Base-by-base conservation (phyloP, 2,329 filamentous ascomycete species). In the Bipolaris zeicola region DNA sequence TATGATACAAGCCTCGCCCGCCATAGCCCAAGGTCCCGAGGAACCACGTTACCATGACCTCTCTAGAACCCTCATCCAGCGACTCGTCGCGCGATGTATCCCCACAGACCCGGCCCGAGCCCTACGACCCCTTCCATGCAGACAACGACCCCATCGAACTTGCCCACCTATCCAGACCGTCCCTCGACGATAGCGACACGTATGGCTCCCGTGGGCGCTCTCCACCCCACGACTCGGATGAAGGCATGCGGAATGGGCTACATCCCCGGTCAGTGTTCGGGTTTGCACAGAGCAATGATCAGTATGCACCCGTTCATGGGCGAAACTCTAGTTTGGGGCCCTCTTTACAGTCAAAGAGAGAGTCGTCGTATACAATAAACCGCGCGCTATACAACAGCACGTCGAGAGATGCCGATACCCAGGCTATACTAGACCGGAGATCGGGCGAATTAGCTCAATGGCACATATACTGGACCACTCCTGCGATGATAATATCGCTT, bases 401-500 rank as follows among this genome's bases (percentile, higher is more conserved):
- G 55, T 65, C 64, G 2, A 50, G 58, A 38, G 73, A 76, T 53
- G 65, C 67, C 5, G 68, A 69, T 26, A 68, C 71, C 6, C 72
- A 76, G 54, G 69, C 65, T 36, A 51, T 76, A 26, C 66, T 73
- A 7, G 69, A 75, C 22, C 56, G 66, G 44, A 66, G 73, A 48
- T 64, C 72, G 11, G 68, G 73, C 16, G 71, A 74, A 47, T 46
- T 74, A 8, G 74, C 71, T n/a, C 57, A 71, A 55, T 76, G 72
- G 73, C 62, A 70, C 20, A 58, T 76, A 44, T 71, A 76, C 49
- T 76, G 72, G 73, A 61, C 62, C 2, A 75, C 71, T 6, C 72
- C 73, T 1, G 68, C 66, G 1, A 51, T 71, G 6, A 70, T 75
- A 22, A 43, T 61, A 6, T 57, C 48, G 0, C 47, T 77, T 31